phyloP scores from a whole-genome alignment of 164 flowering plant species.

The Buxus sempervirens region DNA sequence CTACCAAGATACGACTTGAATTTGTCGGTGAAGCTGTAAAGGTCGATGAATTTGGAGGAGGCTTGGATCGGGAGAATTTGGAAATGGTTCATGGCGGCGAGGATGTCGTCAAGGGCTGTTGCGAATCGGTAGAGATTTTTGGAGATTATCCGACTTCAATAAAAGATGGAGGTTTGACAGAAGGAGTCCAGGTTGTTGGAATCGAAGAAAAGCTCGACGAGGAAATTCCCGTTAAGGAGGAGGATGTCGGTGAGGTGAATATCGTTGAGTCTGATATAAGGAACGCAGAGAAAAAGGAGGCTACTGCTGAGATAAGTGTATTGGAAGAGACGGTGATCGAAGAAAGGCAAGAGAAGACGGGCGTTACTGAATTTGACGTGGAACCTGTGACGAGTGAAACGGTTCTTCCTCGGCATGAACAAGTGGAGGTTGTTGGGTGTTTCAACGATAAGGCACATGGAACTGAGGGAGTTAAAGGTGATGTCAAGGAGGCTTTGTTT shows the following conservation, averaged over 20 bases:
- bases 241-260: constrained; percentile 3
- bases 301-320: background rate
- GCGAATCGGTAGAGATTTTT: background rate
- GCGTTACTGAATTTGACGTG: constrained; percentile 8
- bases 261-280: background rate
- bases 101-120: constrained; percentile 4
- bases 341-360: constrained; percentile 3
- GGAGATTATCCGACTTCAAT: background rate
- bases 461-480: constrained; percentile 6
- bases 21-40: background rate
- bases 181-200: background rate
- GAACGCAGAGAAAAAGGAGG: constrained; percentile 1
- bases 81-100: background rate
- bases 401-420: background rate
- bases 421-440: constrained; percentile 1
- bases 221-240: constrained; percentile 5
- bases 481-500: constrained; percentile 16
- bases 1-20: background rate
- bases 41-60: constrained; percentile 15
- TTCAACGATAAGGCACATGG: constrained; percentile 4
- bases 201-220: background rate
- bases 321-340: constrained; percentile 12
- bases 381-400: constrained; percentile 13
- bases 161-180: background rate
- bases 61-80: background rate